phyloP scores from a whole-genome alignment of 139 green algal genomes.

The Picochlorum sp. region DNA sequence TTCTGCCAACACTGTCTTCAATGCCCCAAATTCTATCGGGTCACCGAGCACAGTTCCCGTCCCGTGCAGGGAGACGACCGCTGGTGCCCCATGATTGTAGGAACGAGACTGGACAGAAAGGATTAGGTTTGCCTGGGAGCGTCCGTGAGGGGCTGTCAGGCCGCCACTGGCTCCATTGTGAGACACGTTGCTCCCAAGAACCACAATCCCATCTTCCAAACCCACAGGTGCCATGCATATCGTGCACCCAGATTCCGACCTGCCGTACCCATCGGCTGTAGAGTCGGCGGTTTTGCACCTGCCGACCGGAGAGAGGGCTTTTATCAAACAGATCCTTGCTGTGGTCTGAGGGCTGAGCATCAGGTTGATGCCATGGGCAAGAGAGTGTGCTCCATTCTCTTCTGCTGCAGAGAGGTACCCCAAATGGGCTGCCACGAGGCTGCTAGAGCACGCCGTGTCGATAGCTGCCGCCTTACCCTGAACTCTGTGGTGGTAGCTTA shows the following conservation, averaged over 20 bases:
- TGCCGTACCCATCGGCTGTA: constrained; percentile 66
- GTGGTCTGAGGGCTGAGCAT: constrained; percentile 51
- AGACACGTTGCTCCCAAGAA: constrained; percentile 22
- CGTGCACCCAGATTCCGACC: constrained; percentile 48
- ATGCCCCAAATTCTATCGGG: constrained; percentile 39
- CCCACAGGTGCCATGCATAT: constrained; percentile 47
- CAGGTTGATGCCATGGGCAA: constrained; percentile 65
- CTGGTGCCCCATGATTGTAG: neutral
- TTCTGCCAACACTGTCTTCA: constrained; percentile 8
- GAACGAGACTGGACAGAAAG: constrained; percentile 26
- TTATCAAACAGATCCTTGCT: constrained; percentile 28
- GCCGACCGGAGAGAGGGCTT: constrained; percentile 53
- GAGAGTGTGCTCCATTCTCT: constrained; percentile 13
- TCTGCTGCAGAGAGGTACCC: neutral
- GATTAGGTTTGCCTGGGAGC: constrained; percentile 26
- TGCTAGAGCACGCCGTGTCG: constrained; percentile 45
- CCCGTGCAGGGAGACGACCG: constrained; percentile 23
- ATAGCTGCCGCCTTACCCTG: constrained; percentile 29
- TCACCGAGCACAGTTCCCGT: constrained; percentile 42
- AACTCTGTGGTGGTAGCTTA: constrained; percentile 42
- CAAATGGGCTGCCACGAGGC: constrained; percentile 32
- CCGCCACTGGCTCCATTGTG: constrained; percentile 36
- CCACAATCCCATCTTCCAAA: too few species aligned
- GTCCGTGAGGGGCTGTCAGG: constrained; percentile 42
- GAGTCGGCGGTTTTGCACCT: constrained; percentile 78